Evolutionary conservation across 2,329 filamentous ascomycete genomes (phyloP).

Genomic region (Sporothrix brasiliensis): DNA sequence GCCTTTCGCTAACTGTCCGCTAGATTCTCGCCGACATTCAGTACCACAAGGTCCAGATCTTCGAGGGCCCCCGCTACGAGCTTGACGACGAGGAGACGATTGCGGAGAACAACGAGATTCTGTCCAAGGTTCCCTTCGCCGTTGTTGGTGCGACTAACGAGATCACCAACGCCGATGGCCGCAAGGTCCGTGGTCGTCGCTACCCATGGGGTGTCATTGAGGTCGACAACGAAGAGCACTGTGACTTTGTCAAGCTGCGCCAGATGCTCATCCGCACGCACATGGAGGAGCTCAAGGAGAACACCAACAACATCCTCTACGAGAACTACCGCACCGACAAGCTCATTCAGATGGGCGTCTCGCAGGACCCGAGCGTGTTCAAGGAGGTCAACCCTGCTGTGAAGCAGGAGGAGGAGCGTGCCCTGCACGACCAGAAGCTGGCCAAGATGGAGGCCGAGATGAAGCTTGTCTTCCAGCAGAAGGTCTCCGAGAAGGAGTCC

Average conservation of each 20-base stretch:
- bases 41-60: conserved; percentile 97
- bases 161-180: conserved; percentile 86
- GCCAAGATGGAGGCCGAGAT: conserved; percentile 99
- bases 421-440: conserved; percentile 98
- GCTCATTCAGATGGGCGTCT: conserved; percentile 96
- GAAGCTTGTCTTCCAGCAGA: conserved; percentile 99
- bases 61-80: conserved; percentile 97
- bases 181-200: conserved; percentile 91
- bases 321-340: conserved; percentile 99
- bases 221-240: conserved; percentile 99
- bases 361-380: conserved; percentile 98
- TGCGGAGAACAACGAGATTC: conserved; percentile 99
- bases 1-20: conserved; percentile 24
- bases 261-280: conserved; percentile 99
- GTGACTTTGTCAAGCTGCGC: conserved; percentile 98
- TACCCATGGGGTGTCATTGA: conserved; percentile 99
- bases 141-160: conserved; percentile 97
- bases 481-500: conserved; percentile 99
- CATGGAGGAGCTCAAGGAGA: conserved; percentile 99
- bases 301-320: conserved; percentile 94
- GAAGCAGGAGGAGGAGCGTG: conserved; percentile 99
- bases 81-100: conserved; percentile 99
- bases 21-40: conserved; percentile 97
- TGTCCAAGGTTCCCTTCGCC: conserved; percentile 99
- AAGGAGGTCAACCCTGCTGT: conserved; percentile 99